Percentiles rank a stretch among this genome's conserved stretches.
phyloP scores from a whole-genome alignment of 169 alveolate species.

The Cryptosporidium ubiquitum region DNA sequence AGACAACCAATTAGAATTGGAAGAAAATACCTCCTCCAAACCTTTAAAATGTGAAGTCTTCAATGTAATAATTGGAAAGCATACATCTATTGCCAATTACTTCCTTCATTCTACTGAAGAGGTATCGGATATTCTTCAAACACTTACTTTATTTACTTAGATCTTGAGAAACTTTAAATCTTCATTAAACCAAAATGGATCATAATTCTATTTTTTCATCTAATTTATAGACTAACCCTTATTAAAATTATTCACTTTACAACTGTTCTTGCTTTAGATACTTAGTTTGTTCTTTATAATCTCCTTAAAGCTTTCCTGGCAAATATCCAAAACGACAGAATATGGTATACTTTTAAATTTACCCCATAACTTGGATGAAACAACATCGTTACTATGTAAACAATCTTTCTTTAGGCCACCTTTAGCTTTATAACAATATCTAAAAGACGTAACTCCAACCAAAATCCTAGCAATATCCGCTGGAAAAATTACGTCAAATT shows the following conservation, averaged over 20 bases:
- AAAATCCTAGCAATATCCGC: conserved; percentile 27
- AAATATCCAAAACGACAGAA: conserved; percentile 14
- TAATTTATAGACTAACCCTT: not conserved
- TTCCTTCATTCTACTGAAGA: conserved; percentile 51
- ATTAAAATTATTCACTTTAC: not conserved
- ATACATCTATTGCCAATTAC: conserved; percentile 41
- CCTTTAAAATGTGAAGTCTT: conserved; percentile 9
- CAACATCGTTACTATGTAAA: not conserved
- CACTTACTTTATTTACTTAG: conserved; percentile 41
- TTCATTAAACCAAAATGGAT: not conserved
- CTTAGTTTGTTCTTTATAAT: not conserved
- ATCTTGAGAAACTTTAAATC: not conserved
- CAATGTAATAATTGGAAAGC: conserved; percentile 45
- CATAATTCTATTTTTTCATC: not conserved
- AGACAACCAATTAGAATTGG: not conserved
- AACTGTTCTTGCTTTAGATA: not conserved
- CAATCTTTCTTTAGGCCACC: not conserved
- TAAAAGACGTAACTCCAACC: conserved; percentile 32
- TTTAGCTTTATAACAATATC: conserved; percentile 4
- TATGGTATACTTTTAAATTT: conserved; percentile 35
- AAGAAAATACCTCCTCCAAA: too few species aligned
- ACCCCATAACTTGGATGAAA: conserved; percentile 41
- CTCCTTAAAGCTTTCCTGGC: conserved; percentile 35
- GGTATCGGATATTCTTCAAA: conserved; percentile 39
- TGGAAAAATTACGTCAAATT: conserved; percentile 39